Conservation (phyloP, 768 basidiomycete species). For the Mrakia blollopis region DNA sequence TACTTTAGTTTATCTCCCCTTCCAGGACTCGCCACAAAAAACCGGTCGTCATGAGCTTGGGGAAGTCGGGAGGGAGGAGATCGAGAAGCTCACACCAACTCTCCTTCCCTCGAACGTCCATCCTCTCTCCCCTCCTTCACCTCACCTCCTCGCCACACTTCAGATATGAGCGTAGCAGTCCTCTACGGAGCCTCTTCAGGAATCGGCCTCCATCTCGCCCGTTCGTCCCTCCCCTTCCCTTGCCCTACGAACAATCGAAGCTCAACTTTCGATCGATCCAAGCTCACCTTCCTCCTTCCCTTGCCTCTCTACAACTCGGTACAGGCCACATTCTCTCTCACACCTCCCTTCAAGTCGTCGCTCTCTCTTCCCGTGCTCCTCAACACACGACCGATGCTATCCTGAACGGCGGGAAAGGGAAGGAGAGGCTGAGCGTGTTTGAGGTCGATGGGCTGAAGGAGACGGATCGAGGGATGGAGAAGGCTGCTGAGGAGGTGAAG, state of each 20-base stretch:
- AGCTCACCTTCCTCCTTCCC: background rate
- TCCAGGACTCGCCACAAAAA: too few species aligned
- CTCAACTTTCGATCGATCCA: background rate
- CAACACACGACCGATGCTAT: slow-evolving; percentile 37
- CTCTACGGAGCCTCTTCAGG: slow-evolving; percentile 22
- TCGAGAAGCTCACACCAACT: slow-evolving; percentile 10
- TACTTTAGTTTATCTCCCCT: too few species aligned
- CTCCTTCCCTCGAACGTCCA: background rate
- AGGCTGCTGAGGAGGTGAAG: slow-evolving; percentile 43
- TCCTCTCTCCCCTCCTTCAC: background rate
- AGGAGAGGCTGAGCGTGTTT: slow-evolving; percentile 38
- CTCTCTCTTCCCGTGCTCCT: slow-evolving; percentile 41
- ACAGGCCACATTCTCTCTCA: slow-evolving; percentile 37
- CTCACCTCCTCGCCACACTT: background rate
- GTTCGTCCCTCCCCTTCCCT: background rate
- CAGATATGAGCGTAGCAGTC: slow-evolving; percentile 24
- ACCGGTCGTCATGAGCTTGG: background rate
- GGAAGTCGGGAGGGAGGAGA: background rate
- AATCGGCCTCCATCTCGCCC: slow-evolving; percentile 22
- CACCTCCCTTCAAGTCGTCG: slow-evolving; percentile 45
- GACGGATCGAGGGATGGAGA: slow-evolving; percentile 42
- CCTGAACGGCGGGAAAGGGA: slow-evolving; percentile 29
- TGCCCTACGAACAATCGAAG: background rate
- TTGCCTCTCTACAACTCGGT: background rate
- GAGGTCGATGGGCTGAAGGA: slow-evolving; percentile 41